These are phyloP conservation scores for Fusarium fracticaudum DNA, from an alignment of 2,329 filamentous ascomycete species.

Conservation along the genomic window DNA sequence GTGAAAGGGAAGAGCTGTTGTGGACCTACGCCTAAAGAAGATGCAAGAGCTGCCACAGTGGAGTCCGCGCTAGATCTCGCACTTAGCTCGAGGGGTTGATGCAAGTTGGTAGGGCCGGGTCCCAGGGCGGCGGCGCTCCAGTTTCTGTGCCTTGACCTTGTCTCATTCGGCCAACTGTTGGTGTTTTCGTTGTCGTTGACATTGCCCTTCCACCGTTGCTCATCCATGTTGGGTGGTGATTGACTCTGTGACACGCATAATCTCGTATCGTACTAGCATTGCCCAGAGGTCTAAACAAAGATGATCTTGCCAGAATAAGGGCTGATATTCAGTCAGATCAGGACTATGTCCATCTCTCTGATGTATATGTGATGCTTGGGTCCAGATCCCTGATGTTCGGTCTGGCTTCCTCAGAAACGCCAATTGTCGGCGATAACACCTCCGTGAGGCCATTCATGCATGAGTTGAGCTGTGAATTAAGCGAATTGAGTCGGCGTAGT, in stretches of 20 bases:
- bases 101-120: slow-evolving; percentile 36
- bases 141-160: slow-evolving; percentile 10
- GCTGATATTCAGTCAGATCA: neutral
- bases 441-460: slow-evolving; percentile 7
- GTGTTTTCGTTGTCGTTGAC: slow-evolving; percentile 12
- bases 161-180: slow-evolving; percentile 23
- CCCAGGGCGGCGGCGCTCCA: slow-evolving; percentile 35
- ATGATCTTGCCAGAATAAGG: neutral
- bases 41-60: slow-evolving; percentile 29
- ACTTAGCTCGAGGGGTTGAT: slow-evolving; percentile 41
- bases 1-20: slow-evolving; percentile 29
- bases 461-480: neutral
- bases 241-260: neutral
- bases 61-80: slow-evolving; percentile 31
- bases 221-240: slow-evolving; percentile 17
- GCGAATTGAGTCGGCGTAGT: slow-evolving; percentile 14
- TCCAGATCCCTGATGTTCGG: neutral
- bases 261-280: slow-evolving; percentile 9
- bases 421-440: neutral
- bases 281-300: neutral
- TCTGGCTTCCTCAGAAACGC: neutral
- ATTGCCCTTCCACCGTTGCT: slow-evolving; percentile 19
- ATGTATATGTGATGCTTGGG: neutral
- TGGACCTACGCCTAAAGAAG: slow-evolving; percentile 27
- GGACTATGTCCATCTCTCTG: neutral